Evolutionary conservation across 305 asterid genomes (phyloP), one percentile per base, ranked within the genome.

Genomic region (Fraxinus dipetala): DNA sequence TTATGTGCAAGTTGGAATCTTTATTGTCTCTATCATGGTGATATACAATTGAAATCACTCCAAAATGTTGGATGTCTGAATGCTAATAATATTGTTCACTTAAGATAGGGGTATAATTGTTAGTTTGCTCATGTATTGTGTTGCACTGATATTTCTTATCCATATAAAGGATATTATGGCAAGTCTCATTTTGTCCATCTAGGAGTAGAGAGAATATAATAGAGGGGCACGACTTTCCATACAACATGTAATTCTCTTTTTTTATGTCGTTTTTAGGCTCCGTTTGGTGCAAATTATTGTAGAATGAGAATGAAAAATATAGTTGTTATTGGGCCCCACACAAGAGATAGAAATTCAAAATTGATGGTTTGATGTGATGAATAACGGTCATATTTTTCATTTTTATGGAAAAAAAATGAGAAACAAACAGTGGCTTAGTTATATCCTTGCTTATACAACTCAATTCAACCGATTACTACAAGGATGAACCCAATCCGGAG

Each of bases 1-100:
- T 61, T 79, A 34, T 40, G 9, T 43, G 32, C 75, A 75, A 79
- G 38, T 74, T 63, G 20, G 31, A 61, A 76, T 24, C 77, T 56
- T 35, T 67, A 48, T 48, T 54, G 61, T 77, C 34, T 67, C 34
- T 8, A 51, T 51, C 43, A 70, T 22, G 6, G 31, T 65, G 31
- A 48, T 65, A 38, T 38, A 31, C 84, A 40, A 43, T 59, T 70
- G 84, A 63, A 59, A 45, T 34, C 73, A 59, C 72, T 63, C 54
- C 22, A 76, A 76, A 48, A 31, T 16, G 35, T 13, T 69, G 24
- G 10, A 36, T 43, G 5, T 45, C 18, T 38, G 63, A 75, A 38
- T 9, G 30, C 9, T 9, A 75, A 75, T 3, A 18, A 38, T 10
- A 20, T 28, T 6, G 69, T 59, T 20, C 0, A 59, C 69, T 6